Conservation (phyloP, 2,329 filamentous ascomycete species). For the Neospermospora avenae region DNA sequence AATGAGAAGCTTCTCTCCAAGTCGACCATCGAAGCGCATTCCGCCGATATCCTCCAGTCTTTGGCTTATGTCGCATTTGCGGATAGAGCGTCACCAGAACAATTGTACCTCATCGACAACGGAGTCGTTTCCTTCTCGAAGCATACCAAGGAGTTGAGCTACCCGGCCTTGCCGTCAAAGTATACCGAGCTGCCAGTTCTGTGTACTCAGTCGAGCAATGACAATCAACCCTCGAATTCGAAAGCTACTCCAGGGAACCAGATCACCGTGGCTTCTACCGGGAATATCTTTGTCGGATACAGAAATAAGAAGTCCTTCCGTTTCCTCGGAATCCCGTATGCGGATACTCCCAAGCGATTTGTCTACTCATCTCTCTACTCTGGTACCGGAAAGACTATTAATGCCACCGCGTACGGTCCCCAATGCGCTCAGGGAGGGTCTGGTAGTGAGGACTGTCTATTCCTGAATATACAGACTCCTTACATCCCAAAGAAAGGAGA, state of each 20-base stretch:
- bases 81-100: constrained; percentile 36
- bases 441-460: constrained; percentile 34
- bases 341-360: constrained; percentile 25
- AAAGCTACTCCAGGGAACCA: constrained; percentile 38
- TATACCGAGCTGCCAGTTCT: constrained; percentile 43
- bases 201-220: constrained; percentile 46
- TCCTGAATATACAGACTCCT: constrained; percentile 40
- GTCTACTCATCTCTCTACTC: constrained; percentile 44
- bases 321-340: constrained; percentile 32
- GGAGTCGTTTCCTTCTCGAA: constrained; percentile 40
- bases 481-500: constrained; percentile 27
- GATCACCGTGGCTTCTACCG: constrained; percentile 39
- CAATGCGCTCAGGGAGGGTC: constrained; percentile 34
- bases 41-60: constrained; percentile 43
- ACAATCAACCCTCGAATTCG: constrained; percentile 35
- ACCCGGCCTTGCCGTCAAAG: constrained; percentile 31
- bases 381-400: constrained; percentile 42
- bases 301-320: constrained; percentile 51
- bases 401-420: constrained; percentile 42
- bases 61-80: constrained; percentile 46
- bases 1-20: constrained; percentile 46
- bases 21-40: constrained; percentile 40
- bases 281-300: constrained; percentile 47
- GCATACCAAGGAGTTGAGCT: constrained; percentile 34
- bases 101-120: constrained; percentile 42